A percentile compares a stretch with the other conserved stretches of the same genome.
These are phyloP conservation scores for Pseudonectria buxi DNA, from an alignment of 2,329 filamentous ascomycete genomes.

Conservation along the genomic window DNA sequence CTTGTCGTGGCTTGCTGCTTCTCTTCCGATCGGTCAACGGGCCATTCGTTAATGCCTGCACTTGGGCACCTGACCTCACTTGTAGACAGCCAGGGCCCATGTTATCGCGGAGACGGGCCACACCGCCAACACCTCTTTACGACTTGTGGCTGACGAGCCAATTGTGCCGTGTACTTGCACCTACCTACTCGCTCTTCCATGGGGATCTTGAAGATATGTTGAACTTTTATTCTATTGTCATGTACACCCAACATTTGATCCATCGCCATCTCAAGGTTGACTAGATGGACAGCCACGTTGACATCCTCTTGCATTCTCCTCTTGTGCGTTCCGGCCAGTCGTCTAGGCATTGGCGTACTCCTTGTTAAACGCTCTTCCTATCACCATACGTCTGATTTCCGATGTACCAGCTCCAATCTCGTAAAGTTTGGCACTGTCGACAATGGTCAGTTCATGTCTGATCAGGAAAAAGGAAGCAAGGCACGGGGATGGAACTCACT, in stretches of 20 bases:
- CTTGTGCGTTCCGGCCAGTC: too few species aligned
- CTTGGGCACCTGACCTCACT: not conserved
- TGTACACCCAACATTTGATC: too few species aligned
- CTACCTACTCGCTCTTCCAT: too few species aligned
- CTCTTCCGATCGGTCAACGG: too few species aligned
- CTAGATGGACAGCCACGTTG: too few species aligned
- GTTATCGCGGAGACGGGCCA: constrained; percentile 4
- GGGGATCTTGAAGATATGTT: too few species aligned
- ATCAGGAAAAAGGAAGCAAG: not conserved
- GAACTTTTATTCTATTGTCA: too few species aligned
- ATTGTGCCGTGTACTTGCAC: too few species aligned
- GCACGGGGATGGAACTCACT: constrained; percentile 35
- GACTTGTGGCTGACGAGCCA: not conserved
- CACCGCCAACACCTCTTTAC: constrained; percentile 4
- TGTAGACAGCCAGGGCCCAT: not conserved
- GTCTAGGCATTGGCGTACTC: constrained; percentile 53
- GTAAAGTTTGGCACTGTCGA: constrained; percentile 63
- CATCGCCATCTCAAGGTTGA: too few species aligned
- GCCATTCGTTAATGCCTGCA: too few species aligned
- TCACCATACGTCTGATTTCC: constrained; percentile 89
- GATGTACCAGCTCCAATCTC: constrained; percentile 97
- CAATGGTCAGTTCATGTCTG: constrained; percentile 5
- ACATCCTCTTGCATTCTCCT: too few species aligned
- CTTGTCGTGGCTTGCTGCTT: too few species aligned
- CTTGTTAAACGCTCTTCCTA: constrained; percentile 86